phyloP scores from a whole-genome alignment of 2,329 filamentous ascomycete genomes.

The Arthrobotrys conoides region DNA sequence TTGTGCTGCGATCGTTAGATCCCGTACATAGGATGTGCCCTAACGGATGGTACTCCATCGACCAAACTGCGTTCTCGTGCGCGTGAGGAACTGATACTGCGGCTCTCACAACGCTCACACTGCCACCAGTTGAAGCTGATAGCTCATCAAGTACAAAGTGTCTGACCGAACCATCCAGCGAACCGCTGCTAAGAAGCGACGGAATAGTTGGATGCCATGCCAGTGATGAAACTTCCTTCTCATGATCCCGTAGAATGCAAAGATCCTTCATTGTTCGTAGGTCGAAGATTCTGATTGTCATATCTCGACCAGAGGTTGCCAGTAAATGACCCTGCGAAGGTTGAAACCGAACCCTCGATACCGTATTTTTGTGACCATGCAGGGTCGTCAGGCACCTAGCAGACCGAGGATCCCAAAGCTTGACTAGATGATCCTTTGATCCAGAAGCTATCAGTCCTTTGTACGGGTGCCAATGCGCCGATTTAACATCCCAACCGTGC shows the following conservation, averaged over 20 bases:
- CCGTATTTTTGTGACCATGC: constrained; percentile 96
- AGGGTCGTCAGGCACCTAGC: constrained; percentile 91
- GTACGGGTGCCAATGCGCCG: constrained; percentile 95
- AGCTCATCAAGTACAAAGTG: constrained; percentile 94
- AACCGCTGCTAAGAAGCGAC: constrained; percentile 89
- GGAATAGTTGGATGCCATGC: constrained; percentile 95
- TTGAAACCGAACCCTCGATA: constrained; percentile 93
- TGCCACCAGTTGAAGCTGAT: constrained; percentile 82
- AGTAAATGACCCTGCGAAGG: constrained; percentile 85
- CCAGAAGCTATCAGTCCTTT: constrained; percentile 95
- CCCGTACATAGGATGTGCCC: constrained; percentile 96
- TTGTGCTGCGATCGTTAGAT: constrained; percentile 94
- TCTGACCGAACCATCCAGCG: constrained; percentile 87
- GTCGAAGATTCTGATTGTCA: constrained; percentile 93
- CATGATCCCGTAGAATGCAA: constrained; percentile 90
- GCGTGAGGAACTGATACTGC: constrained; percentile 89
- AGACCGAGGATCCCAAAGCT: constrained; percentile 97
- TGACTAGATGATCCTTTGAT: constrained; percentile 96
- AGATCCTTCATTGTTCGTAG: constrained; percentile 99
- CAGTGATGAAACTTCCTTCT: constrained; percentile 94
- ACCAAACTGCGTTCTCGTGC: constrained; percentile 97
- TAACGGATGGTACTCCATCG: constrained; percentile 95
- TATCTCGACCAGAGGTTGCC: constrained; percentile 92
- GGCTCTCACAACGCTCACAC: constrained; percentile 91
- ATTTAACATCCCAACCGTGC: constrained; percentile 98